A percentile compares a stretch with the other conserved stretches of the same genome.
Conservation (phyloP, 2,329 filamentous ascomycete genomes). For the Neobulgaria alba region DNA sequence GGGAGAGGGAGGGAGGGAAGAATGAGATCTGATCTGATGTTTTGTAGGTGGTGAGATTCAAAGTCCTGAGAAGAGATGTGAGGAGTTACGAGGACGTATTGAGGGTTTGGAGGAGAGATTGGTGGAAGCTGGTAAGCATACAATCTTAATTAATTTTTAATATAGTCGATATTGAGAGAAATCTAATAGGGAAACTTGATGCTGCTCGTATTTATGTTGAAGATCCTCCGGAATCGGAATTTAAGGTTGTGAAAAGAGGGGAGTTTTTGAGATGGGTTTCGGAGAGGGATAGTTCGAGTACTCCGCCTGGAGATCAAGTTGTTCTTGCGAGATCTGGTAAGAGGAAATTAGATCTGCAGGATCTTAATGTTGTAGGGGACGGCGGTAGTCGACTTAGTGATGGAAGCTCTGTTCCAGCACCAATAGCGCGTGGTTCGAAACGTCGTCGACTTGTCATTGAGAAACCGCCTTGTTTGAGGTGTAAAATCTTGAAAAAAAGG, state of each 20-base stretch:
- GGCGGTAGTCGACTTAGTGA: too few species aligned
- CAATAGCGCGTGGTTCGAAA: constrained; percentile 2
- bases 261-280: constrained; percentile 3
- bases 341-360: not conserved
- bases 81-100: constrained; percentile 1
- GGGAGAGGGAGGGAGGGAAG: not conserved
- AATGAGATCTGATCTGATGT: not conserved
- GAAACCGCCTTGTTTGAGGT: constrained; percentile 11
- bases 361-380: constrained; percentile 1
- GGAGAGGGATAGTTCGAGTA: not conserved
- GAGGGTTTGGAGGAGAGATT: constrained; percentile 1
- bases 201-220: constrained; percentile 3
- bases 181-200: constrained; percentile 1
- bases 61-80: constrained; percentile 1
- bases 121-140: not conserved
- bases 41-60: constrained; percentile 3
- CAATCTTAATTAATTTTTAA: not conserved
- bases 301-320: not conserved
- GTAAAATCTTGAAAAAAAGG: constrained; percentile 16
- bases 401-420: not conserved
- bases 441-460: constrained; percentile 6
- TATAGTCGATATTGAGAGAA: not conserved
- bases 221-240: not conserved
- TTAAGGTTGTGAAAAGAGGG: not conserved
- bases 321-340: not conserved